These are phyloP conservation scores for Xylariaceae sp. DNA, from an alignment of 2,329 filamentous ascomycete genomes.

Conservation along the genomic window DNA sequence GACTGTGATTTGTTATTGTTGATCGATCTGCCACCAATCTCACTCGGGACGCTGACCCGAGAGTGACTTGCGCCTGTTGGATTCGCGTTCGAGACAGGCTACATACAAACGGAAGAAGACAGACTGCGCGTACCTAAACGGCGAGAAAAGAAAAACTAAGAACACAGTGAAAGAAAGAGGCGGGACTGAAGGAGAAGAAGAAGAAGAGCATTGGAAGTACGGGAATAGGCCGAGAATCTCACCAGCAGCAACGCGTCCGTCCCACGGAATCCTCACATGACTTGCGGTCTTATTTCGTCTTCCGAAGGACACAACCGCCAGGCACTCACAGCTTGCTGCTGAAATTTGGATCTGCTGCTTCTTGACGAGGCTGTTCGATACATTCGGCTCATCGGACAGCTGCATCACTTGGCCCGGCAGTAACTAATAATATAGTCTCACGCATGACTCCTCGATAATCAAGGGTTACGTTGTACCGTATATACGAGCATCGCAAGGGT, in stretches of 20 bases:
- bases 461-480: slow-evolving; percentile 6
- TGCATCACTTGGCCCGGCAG: slow-evolving; percentile 1
- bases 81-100: slow-evolving; percentile 5
- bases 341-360: neutral
- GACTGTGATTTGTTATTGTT: slow-evolving; percentile 10
- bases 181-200: neutral
- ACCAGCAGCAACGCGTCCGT: slow-evolving; percentile 7
- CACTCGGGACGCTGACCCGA: slow-evolving; percentile 14
- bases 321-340: neutral
- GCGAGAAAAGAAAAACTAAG: neutral
- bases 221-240: slow-evolving; percentile 5
- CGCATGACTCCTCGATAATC: neutral
- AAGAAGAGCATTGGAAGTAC: neutral
- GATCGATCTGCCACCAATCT: slow-evolving; percentile 8
- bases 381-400: slow-evolving; percentile 1
- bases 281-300: slow-evolving; percentile 7
- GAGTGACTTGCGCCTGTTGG: slow-evolving; percentile 12
- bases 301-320: slow-evolving; percentile 4
- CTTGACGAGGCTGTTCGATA: neutral
- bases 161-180: too few species aligned
- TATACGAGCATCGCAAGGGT: slow-evolving; percentile 1
- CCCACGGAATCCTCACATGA: slow-evolving; percentile 7
- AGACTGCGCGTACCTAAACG: neutral
- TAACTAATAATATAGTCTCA: neutral
- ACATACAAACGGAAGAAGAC: neutral